A percentile compares a stretch with the other conserved stretches of the same genome.
These are phyloP conservation scores for Grammothele lineata DNA, from an alignment of 768 basidiomycete species.

Conservation along the genomic window DNA sequence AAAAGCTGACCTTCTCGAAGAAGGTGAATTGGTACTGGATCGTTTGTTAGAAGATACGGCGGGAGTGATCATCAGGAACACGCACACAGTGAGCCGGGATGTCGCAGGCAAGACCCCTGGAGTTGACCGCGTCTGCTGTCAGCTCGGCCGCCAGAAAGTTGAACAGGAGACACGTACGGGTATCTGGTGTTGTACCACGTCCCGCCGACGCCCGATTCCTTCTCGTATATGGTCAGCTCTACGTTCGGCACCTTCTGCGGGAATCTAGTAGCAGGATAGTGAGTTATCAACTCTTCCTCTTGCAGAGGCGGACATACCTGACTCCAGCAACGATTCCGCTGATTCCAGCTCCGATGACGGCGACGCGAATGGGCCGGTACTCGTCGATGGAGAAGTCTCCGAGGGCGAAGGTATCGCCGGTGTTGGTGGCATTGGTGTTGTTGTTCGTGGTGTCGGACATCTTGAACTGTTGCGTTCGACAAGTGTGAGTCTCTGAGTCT, in stretches of 20 bases:
- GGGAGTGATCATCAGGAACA: not conserved
- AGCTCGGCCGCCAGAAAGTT: too few species aligned
- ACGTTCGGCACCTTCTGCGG: slow-evolving; percentile 37
- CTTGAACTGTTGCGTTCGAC: too few species aligned
- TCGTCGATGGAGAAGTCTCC: slow-evolving; percentile 51
- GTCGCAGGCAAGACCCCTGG: slow-evolving; percentile 54
- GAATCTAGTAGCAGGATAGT: not conserved
- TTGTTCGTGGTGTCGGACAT: too few species aligned
- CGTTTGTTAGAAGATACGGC: not conserved
- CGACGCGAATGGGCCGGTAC: slow-evolving; percentile 48
- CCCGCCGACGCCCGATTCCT: slow-evolving; percentile 40
- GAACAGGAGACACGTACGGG: slow-evolving; percentile 26
- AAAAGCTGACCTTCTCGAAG: slow-evolving; percentile 39
- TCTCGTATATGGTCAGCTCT: slow-evolving; percentile 44
- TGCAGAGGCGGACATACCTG: slow-evolving; percentile 30
- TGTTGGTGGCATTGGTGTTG: too few species aligned
- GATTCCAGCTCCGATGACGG: slow-evolving; percentile 55
- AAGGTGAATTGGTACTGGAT: slow-evolving; percentile 56
- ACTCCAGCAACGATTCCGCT: slow-evolving; percentile 58
- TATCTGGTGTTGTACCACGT: slow-evolving; percentile 55
- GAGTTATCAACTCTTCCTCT: not conserved
- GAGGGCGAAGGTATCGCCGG: slow-evolving; percentile 26
- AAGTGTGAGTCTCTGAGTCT: too few species aligned
- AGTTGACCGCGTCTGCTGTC: not conserved
- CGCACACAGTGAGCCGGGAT: slow-evolving; percentile 53